A percentile compares a stretch with the other conserved stretches of the same genome.
These are phyloP conservation scores for Dalechampia spathulata DNA, from an alignment of 441 rosid genomes.

Conservation along the genomic window DNA sequence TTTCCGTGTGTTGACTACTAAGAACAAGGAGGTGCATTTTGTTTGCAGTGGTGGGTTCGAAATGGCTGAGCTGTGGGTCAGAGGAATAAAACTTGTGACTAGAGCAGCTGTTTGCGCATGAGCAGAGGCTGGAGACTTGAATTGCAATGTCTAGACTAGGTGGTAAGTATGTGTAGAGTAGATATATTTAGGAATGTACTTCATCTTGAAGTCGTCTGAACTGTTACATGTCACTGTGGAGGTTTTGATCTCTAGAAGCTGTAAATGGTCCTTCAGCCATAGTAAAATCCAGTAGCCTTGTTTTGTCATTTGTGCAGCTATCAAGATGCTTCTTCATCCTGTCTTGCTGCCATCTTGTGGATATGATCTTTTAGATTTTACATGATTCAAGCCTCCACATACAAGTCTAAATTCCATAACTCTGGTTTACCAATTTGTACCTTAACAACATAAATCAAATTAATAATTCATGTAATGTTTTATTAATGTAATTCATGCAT, in stretches of 20 bases:
- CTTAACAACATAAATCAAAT: too few relatives aligned
- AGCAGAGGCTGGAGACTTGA: neutral
- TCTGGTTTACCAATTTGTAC: too few relatives aligned
- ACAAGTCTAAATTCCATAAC: too few relatives aligned
- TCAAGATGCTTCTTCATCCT: too few relatives aligned
- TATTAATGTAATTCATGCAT: too few relatives aligned
- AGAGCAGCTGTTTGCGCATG: constrained; percentile 36
- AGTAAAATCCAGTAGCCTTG: constrained; percentile 4
- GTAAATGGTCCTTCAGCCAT: constrained; percentile 22
- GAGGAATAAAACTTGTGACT: constrained; percentile 80
- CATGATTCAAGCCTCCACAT: too few relatives aligned
- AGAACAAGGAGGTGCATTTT: constrained; percentile 76
- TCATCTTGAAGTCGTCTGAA: constrained; percentile 27
- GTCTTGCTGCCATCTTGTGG: too few relatives aligned
- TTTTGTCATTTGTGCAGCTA: neutral
- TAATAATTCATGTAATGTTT: too few relatives aligned
- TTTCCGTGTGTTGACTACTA: constrained; percentile 60
- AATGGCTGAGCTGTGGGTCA: constrained; percentile 80
- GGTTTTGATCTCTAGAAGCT: constrained; percentile 26
- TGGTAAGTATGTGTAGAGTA: neutral
- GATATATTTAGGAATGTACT: constrained; percentile 30
- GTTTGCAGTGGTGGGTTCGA: constrained; percentile 72
- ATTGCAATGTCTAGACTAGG: neutral
- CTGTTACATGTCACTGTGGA: constrained; percentile 8
- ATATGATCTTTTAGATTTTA: too few relatives aligned